A percentile compares a stretch with the other conserved stretches of the same genome.
Evolutionary conservation across 2,329 filamentous ascomycete genomes (phyloP).

Genomic region (Chrysosporium queenslandicum): DNA sequence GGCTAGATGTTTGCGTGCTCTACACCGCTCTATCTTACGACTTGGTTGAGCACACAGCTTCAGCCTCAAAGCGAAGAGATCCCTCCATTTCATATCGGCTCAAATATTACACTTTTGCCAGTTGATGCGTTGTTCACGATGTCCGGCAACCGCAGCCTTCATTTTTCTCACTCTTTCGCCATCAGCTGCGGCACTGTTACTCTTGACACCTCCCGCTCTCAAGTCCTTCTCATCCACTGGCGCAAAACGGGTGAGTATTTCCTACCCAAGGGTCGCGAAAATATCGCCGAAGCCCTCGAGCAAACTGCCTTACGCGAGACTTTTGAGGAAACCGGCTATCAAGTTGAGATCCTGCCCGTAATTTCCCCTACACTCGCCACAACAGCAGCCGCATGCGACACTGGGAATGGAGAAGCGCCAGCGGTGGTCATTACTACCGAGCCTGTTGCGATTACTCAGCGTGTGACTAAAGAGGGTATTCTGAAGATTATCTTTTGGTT

Average conservation of each 20-base stretch:
- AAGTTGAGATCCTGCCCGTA: not conserved
- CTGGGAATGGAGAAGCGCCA: not conserved
- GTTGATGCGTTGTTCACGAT: not conserved
- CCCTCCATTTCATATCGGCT: too few relatives aligned
- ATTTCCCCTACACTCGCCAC: not conserved
- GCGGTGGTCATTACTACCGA: not conserved
- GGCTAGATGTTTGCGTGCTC: too few relatives aligned
- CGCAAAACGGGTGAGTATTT: slow-evolving; percentile 16
- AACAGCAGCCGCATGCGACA: not conserved
- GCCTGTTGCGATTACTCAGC: slow-evolving; percentile 1
- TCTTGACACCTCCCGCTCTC: slow-evolving; percentile 12
- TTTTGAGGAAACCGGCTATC: slow-evolving; percentile 19
- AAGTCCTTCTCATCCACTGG: slow-evolving; percentile 16
- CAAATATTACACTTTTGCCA: too few relatives aligned
- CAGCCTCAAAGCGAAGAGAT: too few relatives aligned
- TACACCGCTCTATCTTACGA: too few relatives aligned
- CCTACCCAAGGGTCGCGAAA: slow-evolving; percentile 23
- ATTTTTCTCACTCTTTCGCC: slow-evolving; percentile 14
- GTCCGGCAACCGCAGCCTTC: not conserved
- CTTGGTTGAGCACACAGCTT: too few relatives aligned
- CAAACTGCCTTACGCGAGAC: slow-evolving; percentile 23
- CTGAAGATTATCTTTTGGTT: slow-evolving; percentile 17
- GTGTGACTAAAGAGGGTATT: not conserved
- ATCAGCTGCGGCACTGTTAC: slow-evolving; percentile 18
- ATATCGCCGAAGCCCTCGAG: slow-evolving; percentile 20